Evolutionary conservation across 2,329 filamentous ascomycete genomes (phyloP), one percentile per base, ranked within the genome.

Genomic region (Fusarium pseudograminearum): DNA sequence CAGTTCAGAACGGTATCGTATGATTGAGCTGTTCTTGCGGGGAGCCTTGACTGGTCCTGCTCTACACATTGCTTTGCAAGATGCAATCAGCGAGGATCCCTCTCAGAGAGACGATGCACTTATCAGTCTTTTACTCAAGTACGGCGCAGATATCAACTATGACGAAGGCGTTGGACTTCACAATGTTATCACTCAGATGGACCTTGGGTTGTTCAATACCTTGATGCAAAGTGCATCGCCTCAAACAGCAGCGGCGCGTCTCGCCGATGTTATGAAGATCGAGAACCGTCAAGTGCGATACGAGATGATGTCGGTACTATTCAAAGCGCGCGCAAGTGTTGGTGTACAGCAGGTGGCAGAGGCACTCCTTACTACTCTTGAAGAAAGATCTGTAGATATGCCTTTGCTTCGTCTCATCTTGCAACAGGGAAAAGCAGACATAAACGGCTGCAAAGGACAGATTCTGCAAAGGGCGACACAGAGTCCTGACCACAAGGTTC

Each of bases 121-220:
- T 14, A 85, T 89, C 56, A 80, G 81, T 9, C 78, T 89, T 7
- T 76, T 89, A 5, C 77, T 89, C 7, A 79, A 81, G 4, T 79
- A 86, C 62, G 83, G 84, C 16, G 84, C 84, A 6, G 86, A 88
- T 48, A 81, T 87, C 38, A 87, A 87, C 66, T 85, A 84, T 56
- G 84, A 85, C 42, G 82, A 84, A 28, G 85, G 86, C 0, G 78
- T 82, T n/a, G 82, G 81, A 4, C 78, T 89, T 16, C 75, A 81
- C 1, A 79, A 83, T 0, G 82, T 86, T 1, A 83, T 89, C 20
- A 66, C 75, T 3, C 83, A 85, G 57, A 82, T 80, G 31, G 86
- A 89, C 50, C 57, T 84, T 2, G 74, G 74, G 1, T 76, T 89
- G 0, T 72, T 89, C 2, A 77, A 80, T 18, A 79, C 77, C 0